These are phyloP conservation scores for Dittrichia graveolens DNA, from an alignment of 129 eudicot genomes.

Conservation along the genomic window DNA sequence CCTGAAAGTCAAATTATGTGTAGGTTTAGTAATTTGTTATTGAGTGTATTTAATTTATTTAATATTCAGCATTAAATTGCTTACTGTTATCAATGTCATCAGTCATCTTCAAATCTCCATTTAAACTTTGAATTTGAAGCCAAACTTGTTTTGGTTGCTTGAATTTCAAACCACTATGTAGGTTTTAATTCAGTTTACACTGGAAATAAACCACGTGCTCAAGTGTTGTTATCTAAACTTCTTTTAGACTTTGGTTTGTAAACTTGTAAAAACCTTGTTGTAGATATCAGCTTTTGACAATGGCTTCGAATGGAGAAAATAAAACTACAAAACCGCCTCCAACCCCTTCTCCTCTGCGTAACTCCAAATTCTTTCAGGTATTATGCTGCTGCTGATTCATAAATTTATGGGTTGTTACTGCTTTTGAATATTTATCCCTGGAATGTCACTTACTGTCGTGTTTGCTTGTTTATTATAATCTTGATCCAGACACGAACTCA, in stretches of 20 bases:
- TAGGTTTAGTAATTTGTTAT: background rate
- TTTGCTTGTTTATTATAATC: too few relatives aligned
- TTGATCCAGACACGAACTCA: background rate
- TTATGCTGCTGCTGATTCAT: background rate
- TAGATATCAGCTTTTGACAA: slow-evolving; percentile 32
- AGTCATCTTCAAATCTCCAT: background rate
- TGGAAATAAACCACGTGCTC: background rate
- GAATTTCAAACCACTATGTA: background rate
- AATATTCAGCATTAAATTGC: slow-evolving; percentile 14
- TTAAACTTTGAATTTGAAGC: slow-evolving; percentile 19
- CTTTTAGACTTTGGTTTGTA: slow-evolving; percentile 6
- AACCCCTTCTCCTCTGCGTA: slow-evolving; percentile 81
- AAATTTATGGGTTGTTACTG: background rate
- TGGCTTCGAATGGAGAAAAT: slow-evolving; percentile 70
- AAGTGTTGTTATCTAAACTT: background rate
- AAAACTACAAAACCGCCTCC: slow-evolving; percentile 80
- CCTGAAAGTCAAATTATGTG: slow-evolving; percentile 5
- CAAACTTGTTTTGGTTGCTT: slow-evolving; percentile 13
- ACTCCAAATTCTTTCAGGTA: slow-evolving; percentile 84
- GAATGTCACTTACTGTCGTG: too few relatives aligned
- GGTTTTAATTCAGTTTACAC: background rate
- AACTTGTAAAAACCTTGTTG: slow-evolving; percentile 14
- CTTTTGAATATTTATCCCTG: too few relatives aligned
- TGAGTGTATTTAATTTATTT: background rate
- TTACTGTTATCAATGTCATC: slow-evolving; percentile 16